Base-by-base conservation (phyloP, 1,284 basidiomycete species). In the Dichomitus squalens region DNA sequence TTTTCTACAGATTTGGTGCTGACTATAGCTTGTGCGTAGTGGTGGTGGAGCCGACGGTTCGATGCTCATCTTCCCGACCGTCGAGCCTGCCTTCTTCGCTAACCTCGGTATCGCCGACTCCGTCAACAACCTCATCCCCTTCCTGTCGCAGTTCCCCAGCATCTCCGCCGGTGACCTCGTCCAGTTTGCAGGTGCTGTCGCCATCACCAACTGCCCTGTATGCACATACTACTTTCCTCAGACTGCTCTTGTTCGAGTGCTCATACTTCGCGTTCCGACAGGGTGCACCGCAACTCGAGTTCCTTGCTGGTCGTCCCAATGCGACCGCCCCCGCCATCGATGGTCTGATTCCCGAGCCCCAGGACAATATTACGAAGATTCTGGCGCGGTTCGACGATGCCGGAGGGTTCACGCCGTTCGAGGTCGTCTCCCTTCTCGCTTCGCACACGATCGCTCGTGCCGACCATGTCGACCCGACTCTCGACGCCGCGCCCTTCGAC, bases 111-210 rank as follows among this genome's bases (percentile, higher is more conserved):
- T 31, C 11, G 5, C 29, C 29, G 29, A 31, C 29, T 31, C 29
- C 11, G 29, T 31, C 29, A 31, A 31, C 29, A 31, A 31, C 29
- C 29, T 31, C 29, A 31, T 31, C 29, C 29, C 29, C 29, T 31
- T 31, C 29, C 29, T 31, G 5, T 31, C 29, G 29, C 29, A 31
- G 11, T 31, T 31, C 29, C 29, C 29, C 29, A 31, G 11, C 6
- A 31, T 31, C 11, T 31, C 29, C 29, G 29, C 29, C 29, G 29
- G 29, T 31, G 29, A 31, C 29, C 29, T 31, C 64, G 74, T 72
- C 48, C 68, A 70, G 48, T 70, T 72, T 52, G 68, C 70, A 20
- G 70, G 67, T 23, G 71, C 71, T 9, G 66, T 73, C 41, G 70
- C 66, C 16, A 63, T 67, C 3, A 58, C 61, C 25, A 71, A 71